Evolutionary conservation across 2,329 filamentous ascomycete genomes (phyloP), one percentile per base, ranked within the genome.

Genomic region (Pseudodiploospora longispora): DNA sequence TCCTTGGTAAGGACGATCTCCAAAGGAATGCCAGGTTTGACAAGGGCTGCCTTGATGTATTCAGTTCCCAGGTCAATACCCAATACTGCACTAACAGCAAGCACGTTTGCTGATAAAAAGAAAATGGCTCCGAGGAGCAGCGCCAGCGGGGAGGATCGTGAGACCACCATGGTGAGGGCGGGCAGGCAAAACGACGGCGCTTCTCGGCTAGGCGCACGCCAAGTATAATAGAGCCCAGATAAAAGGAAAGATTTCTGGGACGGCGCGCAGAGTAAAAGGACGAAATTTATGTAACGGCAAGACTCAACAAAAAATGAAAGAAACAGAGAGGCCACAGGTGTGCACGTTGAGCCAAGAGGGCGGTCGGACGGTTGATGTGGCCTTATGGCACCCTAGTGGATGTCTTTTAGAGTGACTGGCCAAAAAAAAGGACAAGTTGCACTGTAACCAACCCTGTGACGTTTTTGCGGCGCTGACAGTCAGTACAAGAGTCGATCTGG

Each of bases 1-100:
- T 98, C 93, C 64, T 97, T 98, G 30, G 90, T 96, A 45, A 96
- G 78, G 63, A 98, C 91, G 53, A 98, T 97, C 55, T 98, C 93
- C 61, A 98, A 87, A 8, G 93, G 93, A 42, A 95, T 91, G 49
- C 93, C 93, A 2, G 93, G 93, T 70, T 97, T 97, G 50, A 98
- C 91, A 36, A 98, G 79, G 10, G 87, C 83, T 29, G 91, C 91
- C 72, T 97, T 98, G 70, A 98, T 86, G 69, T 95, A 96, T 64
- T 95, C 88, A 45, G 93, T 96, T 54, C 93, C 93, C 43, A 98
- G 75, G 67, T 98, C 93, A 57, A 98, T 78, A 51, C 93, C 93
- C 27, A 98, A 73, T 12, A 97, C 90, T 42, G 88, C 87, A 6
- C 87, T 71, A 40, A 69, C 67, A 28, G 76, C 76, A 36, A 74